These are phyloP conservation scores for Kandelia obovata DNA, from an alignment of 345 rosid genomes.

Conservation along the genomic window DNA sequence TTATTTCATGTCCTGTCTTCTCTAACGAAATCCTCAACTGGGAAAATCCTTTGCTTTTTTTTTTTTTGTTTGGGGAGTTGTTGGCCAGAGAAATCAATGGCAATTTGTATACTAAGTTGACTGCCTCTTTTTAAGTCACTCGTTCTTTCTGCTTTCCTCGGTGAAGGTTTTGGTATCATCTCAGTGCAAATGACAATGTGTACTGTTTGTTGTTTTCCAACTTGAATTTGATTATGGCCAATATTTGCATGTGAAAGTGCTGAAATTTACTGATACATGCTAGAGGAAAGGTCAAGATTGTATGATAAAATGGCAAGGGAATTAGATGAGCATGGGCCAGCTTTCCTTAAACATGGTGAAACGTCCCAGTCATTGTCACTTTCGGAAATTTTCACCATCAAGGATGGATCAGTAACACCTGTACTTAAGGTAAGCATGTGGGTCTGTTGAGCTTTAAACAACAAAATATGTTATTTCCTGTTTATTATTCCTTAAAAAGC, in stretches of 20 bases:
- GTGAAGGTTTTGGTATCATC: too few relatives aligned
- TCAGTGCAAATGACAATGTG: too few relatives aligned
- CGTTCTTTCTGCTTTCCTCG: too few relatives aligned
- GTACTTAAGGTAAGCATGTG: constrained; percentile 53
- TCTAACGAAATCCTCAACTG: too few relatives aligned
- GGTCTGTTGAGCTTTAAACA: background rate
- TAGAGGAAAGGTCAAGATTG: constrained; percentile 42
- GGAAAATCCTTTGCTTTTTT: too few relatives aligned
- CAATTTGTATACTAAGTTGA: too few relatives aligned
- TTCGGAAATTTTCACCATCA: constrained; percentile 68
- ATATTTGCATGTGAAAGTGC: background rate
- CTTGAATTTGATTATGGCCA: too few relatives aligned
- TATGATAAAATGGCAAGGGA: constrained; percentile 80
- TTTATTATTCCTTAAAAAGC: background rate
- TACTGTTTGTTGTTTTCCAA: too few relatives aligned
- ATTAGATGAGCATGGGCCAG: constrained; percentile 65
- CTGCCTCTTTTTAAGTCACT: too few relatives aligned
- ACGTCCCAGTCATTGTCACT: constrained; percentile 83
- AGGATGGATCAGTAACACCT: constrained; percentile 65
- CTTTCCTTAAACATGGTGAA: constrained; percentile 76
- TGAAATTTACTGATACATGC: constrained; percentile 24
- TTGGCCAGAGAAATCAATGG: too few relatives aligned
- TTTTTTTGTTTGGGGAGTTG: too few relatives aligned
- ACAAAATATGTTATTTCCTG: constrained; percentile 1
- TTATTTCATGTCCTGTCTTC: too few relatives aligned